Base-by-base conservation (phyloP, 371 early-diverging fungal genomes). In the Dichotomocladium elegans region DNA sequence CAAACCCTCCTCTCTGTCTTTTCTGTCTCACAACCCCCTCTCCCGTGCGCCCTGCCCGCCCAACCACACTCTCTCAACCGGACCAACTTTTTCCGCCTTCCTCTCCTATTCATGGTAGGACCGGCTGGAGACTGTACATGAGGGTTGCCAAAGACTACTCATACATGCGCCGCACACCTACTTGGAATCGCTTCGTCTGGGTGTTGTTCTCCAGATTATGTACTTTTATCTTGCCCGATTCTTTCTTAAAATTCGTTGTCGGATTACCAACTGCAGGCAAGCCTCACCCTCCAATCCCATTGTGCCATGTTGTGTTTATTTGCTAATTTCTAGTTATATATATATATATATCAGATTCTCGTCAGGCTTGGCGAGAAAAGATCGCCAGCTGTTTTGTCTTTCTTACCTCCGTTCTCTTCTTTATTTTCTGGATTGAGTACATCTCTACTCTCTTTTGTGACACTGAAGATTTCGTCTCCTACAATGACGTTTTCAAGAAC, bases 321-420 rank as follows among this genome's bases (percentile, higher is more conserved):
- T 27, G 10, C 41, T 27, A 40, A 30, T 34, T 35, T 44, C 19
- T 42, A 21, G 19, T 27, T 22, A n/a, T 27, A 27, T 26, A 27
- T n/a, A 15, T 6, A 1, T 31, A 11, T 42, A 42, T 44, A n/a
- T 28, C 27, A 77, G 77, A 58, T 21, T 61, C 66, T 43, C 69
- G 77, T 15, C 66, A 57, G 22, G 69, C 70, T 27, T 77, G 73
- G 73, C 61, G 74, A 34, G 78, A 77, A 63, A 77, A 77, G 53
- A 60, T 77, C n/a, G 64, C 74, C 0, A 55, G 69, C 8, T 56
- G 60, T 17, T 40, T 63, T 35, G 19, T 72, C 10, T 64, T 64
- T 35, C 22, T 74, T 15, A 53, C 58, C 9, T 26, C 61, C 21
- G 58, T 66, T 7, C 66, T 55, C 6, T 33, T 70, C 10, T 57